Evolutionary conservation across 2,329 filamentous ascomycete species (phyloP), one percentile per base, ranked within the genome.

Genomic region (Chaetomiaceae sp.): DNA sequence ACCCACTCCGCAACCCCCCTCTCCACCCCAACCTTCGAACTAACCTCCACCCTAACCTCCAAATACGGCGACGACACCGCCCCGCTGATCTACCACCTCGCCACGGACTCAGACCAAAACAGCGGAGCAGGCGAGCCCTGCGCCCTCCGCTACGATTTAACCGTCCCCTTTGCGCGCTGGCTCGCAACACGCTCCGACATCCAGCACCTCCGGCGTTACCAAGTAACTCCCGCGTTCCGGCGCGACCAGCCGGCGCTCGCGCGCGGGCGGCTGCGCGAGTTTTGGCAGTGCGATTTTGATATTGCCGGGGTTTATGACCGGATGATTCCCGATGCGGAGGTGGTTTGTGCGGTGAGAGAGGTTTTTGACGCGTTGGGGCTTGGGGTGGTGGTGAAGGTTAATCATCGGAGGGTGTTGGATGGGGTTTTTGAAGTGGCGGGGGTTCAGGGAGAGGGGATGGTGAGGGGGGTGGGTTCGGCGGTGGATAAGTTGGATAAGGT

Each of bases 221-320:
- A 49, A 31, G 21, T 43, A 39, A 39, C 31, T 12, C 43, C 37
- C 12, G 39, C 43, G 14, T 43, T 37, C 46, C 46, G 46, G 12
- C 46, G 39, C 39, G 46, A 49, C 39, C 46, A 49, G 40, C 46
- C 46, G 16, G 46, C 39, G 20, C 31, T 49, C 21, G 5, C 46
- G 16, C 46, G 46, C 17, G 46, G 46, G 10, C 38, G 39, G 2
- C 9, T 48, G 46, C 38, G 46, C 6, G 46, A 48, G 46, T 43
- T 48, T 10, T 37, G 37, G 21, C 46, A 48, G 38, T 42, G 27
- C 33, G 46, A 48, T 12, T 48, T 48, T 16, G 46, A 48, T 13
- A 43, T 48, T 4, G 46, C 46, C 2, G 46, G 46, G 5, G 39
- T 48, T 5, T 48, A 42, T 7, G 46, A 43, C n/a, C 16, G 27